These are phyloP conservation scores for Lentinus polychrous DNA, from an alignment of 1,284 basidiomycete species.

Conservation along the genomic window DNA sequence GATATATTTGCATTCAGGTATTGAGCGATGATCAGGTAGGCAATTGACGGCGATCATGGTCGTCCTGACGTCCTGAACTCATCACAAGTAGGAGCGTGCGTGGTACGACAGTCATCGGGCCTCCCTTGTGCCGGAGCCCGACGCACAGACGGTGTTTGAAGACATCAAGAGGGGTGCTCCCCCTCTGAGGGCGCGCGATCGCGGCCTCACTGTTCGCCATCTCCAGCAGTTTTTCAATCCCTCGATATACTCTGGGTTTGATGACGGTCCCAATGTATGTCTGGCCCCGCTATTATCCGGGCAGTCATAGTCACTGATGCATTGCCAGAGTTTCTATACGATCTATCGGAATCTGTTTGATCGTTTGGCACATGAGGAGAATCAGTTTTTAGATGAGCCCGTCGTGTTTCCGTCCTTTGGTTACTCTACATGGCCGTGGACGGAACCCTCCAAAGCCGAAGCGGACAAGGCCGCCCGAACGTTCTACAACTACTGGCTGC, in stretches of 20 bases:
- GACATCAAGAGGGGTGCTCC: conserved; percentile 74
- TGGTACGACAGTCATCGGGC: conserved; percentile 98
- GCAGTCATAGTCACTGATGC: not conserved
- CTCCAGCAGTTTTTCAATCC: conserved; percentile 84
- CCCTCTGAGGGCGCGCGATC: conserved; percentile 62
- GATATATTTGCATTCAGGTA: conserved; percentile 41
- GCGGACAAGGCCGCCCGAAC: conserved; percentile 45
- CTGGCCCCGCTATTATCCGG: not conserved
- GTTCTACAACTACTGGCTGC: conserved; percentile 87
- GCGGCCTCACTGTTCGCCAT: conserved; percentile 78
- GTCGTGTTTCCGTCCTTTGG: conserved; percentile 80
- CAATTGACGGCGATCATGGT: conserved; percentile 1
- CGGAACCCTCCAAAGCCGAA: conserved; percentile 34
- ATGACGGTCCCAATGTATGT: conserved; percentile 65
- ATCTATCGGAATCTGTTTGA: conserved; percentile 88
- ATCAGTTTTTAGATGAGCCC: conserved; percentile 41
- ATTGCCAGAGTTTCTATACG: conserved; percentile 77
- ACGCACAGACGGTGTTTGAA: conserved; percentile 77
- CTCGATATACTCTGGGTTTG: conserved; percentile 64
- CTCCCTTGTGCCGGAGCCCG: conserved; percentile 77
- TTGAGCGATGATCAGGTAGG: conserved; percentile 88
- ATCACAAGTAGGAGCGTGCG: conserved; percentile 77
- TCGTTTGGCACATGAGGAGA: conserved; percentile 81
- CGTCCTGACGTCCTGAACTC: conserved; percentile 9
- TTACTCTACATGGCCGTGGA: conserved; percentile 70